Base-by-base conservation (phyloP, 1,284 basidiomycete genomes). In the Ustilago shanxiensis region DNA sequence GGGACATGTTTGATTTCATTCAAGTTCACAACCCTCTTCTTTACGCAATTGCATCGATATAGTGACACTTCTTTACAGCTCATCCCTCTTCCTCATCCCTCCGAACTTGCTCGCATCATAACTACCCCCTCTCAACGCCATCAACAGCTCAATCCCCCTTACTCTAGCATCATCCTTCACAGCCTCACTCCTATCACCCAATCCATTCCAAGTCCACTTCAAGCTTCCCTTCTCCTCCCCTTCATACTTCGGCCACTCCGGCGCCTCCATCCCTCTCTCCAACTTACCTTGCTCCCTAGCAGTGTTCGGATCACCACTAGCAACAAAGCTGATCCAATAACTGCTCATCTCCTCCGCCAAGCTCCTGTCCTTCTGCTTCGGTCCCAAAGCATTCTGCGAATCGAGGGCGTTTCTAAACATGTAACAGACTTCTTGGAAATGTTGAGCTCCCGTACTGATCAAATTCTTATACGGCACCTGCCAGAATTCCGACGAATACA, bases 321-420 rank as follows among this genome's bases (percentile, higher is more conserved):
- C 66, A 28, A 80, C 77, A 59, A 80, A 82, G 44, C 66, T 67
- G 54, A 82, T 61, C 79, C 77, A 83, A 55, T 77, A 77, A 52
- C 65, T 69, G 11, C 70, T 68, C 66, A 83, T 78, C 29, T 79
- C 69, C 0, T 78, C 52, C 16, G 82, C 72, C 22, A 83, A 74
- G 24, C 60, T 53, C 28, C 55, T 44, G 44, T 82, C 80, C 24
- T 69, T 66, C 1, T 47, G 39, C 11, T 73, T 51, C 2, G 60
- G 67, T 11, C 81, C 80, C 3, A 83, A 65, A 3, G 76, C 60
- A 60, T 80, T 82, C 37, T 72, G 65, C 9, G 79, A 77, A 59
- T 52, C 65, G 18, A 76, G 64, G 3, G 81, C 73, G 56, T 79
- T 76, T 31, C 64, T 39, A 54, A 83, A 83, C 10, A 80, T 74